Evolutionary conservation across 1,284 basidiomycete species (phyloP).

Genomic region (Neotropicomus parvogracilis): DNA sequence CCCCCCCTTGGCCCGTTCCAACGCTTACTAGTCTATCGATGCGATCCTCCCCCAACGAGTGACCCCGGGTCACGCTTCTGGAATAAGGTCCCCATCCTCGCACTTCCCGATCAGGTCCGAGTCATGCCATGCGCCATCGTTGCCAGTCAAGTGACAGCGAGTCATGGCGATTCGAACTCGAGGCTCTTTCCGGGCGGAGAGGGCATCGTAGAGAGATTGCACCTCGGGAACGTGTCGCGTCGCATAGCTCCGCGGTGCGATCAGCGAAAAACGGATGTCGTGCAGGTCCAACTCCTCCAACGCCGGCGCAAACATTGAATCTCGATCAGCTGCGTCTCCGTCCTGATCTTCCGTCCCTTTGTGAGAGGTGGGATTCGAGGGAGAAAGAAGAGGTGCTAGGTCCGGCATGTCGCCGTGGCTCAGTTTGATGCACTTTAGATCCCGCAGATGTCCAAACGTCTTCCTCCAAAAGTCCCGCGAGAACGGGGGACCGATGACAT

Average conservation of each 20-base stretch:
- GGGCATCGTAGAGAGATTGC: background rate
- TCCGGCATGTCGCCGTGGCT: background rate
- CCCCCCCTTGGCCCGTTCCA: too few relatives aligned
- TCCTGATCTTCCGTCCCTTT: background rate
- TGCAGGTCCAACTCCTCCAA: background rate
- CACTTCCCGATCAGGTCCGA: background rate
- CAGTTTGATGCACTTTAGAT: conserved; percentile 1
- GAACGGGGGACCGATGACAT: background rate
- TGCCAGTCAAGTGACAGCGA: background rate
- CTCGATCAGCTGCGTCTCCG: background rate
- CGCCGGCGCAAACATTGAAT: background rate
- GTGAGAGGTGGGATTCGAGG: background rate
- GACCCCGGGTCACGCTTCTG: too few relatives aligned
- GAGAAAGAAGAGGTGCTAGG: background rate
- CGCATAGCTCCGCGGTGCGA: too few relatives aligned
- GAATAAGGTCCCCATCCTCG: too few relatives aligned
- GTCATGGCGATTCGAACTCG: background rate
- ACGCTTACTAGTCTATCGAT: too few relatives aligned
- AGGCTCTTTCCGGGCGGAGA: background rate
- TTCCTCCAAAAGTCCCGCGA: background rate
- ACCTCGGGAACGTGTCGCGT: background rate
- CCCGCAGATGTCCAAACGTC: background rate
- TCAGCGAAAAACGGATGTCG: background rate
- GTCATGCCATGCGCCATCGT: background rate
- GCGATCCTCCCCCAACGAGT: too few relatives aligned